A percentile compares a stretch with the other conserved stretches of the same genome.
Evolutionary conservation across 2,329 filamentous ascomycete species (phyloP).

Genomic region (Apiospora saccharicola): DNA sequence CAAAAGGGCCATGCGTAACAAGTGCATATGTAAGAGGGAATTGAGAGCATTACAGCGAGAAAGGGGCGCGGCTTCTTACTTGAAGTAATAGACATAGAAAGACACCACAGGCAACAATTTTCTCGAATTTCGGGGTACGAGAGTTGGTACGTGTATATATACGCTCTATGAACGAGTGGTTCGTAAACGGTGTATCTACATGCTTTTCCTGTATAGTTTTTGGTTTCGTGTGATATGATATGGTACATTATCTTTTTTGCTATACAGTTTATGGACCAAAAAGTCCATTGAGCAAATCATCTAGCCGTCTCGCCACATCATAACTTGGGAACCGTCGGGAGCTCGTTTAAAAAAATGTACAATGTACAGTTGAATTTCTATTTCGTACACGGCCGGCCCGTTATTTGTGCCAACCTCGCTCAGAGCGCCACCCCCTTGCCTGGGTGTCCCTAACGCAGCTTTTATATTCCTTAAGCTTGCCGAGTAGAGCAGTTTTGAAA

Average conservation of each 20-base stretch:
- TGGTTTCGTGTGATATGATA: slow-evolving; percentile 2
- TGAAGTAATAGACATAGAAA: not conserved
- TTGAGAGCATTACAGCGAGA: not conserved
- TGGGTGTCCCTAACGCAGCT: not conserved
- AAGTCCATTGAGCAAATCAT: slow-evolving; percentile 14
- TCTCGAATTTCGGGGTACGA: not conserved
- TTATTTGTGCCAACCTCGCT: slow-evolving; percentile 8
- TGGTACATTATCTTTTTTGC: slow-evolving; percentile 24
- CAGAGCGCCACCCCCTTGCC: not conserved
- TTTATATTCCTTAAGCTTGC: not conserved
- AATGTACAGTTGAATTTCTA: slow-evolving; percentile 18
- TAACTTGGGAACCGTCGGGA: not conserved
- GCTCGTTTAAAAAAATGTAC: slow-evolving; percentile 10
- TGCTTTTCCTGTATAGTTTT: not conserved
- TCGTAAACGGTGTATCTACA: slow-evolving; percentile 15
- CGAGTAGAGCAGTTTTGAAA: not conserved
- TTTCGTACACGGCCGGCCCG: slow-evolving; percentile 15
- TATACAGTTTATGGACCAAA: slow-evolving; percentile 8
- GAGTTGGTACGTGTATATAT: not conserved
- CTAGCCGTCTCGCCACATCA: not conserved
- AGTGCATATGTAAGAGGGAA: not conserved
- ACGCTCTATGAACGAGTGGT: slow-evolving; percentile 5
- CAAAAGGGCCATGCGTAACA: not conserved
- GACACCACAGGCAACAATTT: not conserved
- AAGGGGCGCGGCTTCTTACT: not conserved